Evolutionary conservation across 2,329 filamentous ascomycete genomes (phyloP).

Genomic region (Davidsoniella eucalypti): DNA sequence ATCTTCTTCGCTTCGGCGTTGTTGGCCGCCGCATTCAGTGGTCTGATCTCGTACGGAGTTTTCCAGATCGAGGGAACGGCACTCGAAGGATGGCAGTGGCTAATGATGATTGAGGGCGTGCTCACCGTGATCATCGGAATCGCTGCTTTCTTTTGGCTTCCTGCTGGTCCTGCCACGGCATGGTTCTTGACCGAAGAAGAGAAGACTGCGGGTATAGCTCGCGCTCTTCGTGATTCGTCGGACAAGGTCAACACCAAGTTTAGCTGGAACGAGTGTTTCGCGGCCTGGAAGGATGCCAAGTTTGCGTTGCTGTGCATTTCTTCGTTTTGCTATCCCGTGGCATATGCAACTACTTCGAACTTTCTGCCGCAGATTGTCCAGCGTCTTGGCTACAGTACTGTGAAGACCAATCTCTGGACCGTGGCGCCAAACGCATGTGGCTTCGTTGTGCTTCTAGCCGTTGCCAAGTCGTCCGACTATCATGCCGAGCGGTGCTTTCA

Average conservation of each 20-base stretch:
- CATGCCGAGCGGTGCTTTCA: constrained; percentile 30
- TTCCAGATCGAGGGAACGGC: constrained; percentile 36
- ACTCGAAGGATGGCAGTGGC: constrained; percentile 45
- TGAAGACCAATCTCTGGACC: constrained; percentile 32
- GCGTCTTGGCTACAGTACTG: constrained; percentile 25
- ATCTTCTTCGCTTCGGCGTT: constrained; percentile 43
- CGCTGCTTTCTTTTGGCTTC: constrained; percentile 20
- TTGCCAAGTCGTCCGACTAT: constrained; percentile 28
- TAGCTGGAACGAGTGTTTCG: constrained; percentile 25
- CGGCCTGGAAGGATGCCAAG: constrained; percentile 22
- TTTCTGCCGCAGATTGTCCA: constrained; percentile 32
- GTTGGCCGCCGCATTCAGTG: constrained; percentile 51
- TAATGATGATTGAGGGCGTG: constrained; percentile 52
- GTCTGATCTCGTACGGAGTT: constrained; percentile 46
- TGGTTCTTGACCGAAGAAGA: constrained; percentile 29
- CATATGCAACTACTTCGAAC: constrained; percentile 25
- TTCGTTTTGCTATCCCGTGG: constrained; percentile 30
- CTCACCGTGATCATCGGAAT: constrained; percentile 22
- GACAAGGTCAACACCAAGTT: constrained; percentile 22
- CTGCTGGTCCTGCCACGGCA: constrained; percentile 31
- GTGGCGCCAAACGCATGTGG: constrained; percentile 32
- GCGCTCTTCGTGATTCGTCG: constrained; percentile 30
- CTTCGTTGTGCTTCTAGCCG: constrained; percentile 27
- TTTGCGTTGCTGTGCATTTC: constrained; percentile 29
- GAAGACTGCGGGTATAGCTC: constrained; percentile 27